phyloP scores from a whole-genome alignment of 208 protist species.

The Leishmania tropica region DNA sequence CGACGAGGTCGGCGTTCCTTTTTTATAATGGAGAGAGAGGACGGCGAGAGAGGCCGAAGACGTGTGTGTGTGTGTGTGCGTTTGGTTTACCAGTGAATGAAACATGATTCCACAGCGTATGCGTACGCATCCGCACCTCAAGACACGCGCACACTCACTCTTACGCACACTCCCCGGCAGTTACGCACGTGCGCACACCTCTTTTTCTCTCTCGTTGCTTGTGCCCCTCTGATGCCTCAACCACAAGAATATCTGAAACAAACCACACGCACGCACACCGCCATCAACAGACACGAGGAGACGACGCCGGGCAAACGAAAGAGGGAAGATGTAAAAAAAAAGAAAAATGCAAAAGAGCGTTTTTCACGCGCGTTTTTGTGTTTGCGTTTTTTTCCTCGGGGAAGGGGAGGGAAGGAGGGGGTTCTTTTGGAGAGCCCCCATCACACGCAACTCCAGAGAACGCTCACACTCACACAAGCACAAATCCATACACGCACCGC shows the following conservation, averaged over 20 bases:
- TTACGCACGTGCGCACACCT: not conserved
- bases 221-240: not conserved
- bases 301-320: not conserved
- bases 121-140: not conserved
- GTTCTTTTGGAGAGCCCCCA: not conserved
- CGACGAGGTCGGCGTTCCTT: not conserved
- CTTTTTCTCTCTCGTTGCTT: not conserved
- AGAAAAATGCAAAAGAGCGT: not conserved
- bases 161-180: not conserved
- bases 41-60: not conserved
- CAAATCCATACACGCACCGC: not conserved
- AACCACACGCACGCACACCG: not conserved
- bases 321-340: not conserved
- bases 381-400: not conserved
- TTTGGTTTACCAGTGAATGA: not conserved
- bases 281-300: not conserved
- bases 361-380: not conserved
- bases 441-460: not conserved
- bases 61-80: too few species aligned
- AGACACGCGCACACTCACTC: not conserved
- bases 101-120: not conserved
- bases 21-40: not conserved
- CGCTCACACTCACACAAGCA: not conserved
- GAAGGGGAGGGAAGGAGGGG: not conserved
- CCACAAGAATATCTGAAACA: not conserved